phyloP scores from a whole-genome alignment of 176 grass and related monocot genomes.

The Coix lacrymajobi region DNA sequence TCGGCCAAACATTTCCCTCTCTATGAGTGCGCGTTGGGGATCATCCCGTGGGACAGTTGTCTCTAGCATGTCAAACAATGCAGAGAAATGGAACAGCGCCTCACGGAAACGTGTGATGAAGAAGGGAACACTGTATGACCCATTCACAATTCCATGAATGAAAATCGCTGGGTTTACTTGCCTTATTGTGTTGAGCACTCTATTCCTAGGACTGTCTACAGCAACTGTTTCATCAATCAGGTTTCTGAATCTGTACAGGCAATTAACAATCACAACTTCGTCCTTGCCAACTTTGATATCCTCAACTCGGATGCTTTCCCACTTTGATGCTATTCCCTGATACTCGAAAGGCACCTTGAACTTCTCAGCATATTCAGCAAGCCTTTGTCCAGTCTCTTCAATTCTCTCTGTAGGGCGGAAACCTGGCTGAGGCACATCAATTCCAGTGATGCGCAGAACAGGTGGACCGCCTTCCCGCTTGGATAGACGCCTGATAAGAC shows the following conservation, averaged over 20 bases:
- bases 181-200: conserved; percentile 91
- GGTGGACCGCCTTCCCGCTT: conserved; percentile 71
- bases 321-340: conserved; percentile 84
- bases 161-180: conserved; percentile 85
- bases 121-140: conserved; percentile 93
- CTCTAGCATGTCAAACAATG: conserved; percentile 92
- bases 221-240: conserved; percentile 92
- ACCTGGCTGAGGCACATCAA: conserved; percentile 90
- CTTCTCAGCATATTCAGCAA: conserved; percentile 78
- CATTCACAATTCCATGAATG: conserved; percentile 93
- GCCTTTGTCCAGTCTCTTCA: conserved; percentile 82
- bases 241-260: conserved; percentile 91
- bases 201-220: conserved; percentile 89
- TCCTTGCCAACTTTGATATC: conserved; percentile 71
- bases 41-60: conserved; percentile 76
- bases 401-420: conserved; percentile 86
- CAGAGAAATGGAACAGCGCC: conserved; percentile 89
- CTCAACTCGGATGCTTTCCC: conserved; percentile 76
- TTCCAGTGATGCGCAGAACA: conserved; percentile 76
- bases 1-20: conserved; percentile 82
- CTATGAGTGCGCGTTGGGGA: conserved; percentile 70
- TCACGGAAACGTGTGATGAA: conserved; percentile 94
- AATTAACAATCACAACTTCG: conserved; percentile 93
- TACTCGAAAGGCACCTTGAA: conserved; percentile 82
- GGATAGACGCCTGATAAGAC: conserved; percentile 77